Percentiles rank a stretch among this genome's conserved stretches.
Evolutionary conservation across 805 yeast species (phyloP).

Genomic region (Barnettozyma vustinii): DNA sequence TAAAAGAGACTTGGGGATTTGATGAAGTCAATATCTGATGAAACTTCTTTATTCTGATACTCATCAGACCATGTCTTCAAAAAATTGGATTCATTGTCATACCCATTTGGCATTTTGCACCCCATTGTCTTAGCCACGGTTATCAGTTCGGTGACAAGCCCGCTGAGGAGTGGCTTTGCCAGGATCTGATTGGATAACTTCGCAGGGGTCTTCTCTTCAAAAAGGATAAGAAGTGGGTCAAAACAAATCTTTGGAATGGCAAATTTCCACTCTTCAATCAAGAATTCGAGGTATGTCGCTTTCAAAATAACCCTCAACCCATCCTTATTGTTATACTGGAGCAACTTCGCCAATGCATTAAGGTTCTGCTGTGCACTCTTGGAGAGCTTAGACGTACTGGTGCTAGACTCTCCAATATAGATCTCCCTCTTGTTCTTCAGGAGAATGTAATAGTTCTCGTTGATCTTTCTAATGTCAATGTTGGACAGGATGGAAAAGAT

Average conservation of each 20-base stretch:
- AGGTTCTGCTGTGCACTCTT: conserved; percentile 29
- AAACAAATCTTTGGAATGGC: conserved; percentile 76
- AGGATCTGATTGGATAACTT: conserved; percentile 59
- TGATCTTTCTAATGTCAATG: conserved; percentile 18
- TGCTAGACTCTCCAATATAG: conserved; percentile 34
- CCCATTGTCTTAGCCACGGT: conserved; percentile 75
- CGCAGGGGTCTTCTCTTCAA: conserved; percentile 64
- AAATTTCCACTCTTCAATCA: conserved; percentile 78
- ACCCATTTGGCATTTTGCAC: conserved; percentile 62
- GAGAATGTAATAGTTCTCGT: conserved; percentile 11
- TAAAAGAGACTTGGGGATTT: conserved; percentile 59
- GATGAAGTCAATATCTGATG: conserved; percentile 24
- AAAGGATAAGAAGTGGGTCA: conserved; percentile 67
- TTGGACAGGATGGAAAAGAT: conserved; percentile 21
- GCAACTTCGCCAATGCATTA: conserved; percentile 32
- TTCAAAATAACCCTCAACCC: conserved; percentile 38
- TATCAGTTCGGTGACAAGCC: conserved; percentile 68
- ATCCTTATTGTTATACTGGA: conserved; percentile 31
- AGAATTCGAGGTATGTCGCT: conserved; percentile 48
- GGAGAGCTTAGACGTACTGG: conserved; percentile 37
- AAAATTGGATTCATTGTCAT: conserved; percentile 59
- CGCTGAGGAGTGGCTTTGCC: conserved; percentile 81
- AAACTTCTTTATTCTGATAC: conserved; percentile 29
- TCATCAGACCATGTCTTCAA: conserved; percentile 46
- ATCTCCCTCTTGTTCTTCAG: conserved; percentile 27